Evolutionary conservation across 805 yeast species (phyloP).

Genomic region (Zygoascus bituminiphila): DNA sequence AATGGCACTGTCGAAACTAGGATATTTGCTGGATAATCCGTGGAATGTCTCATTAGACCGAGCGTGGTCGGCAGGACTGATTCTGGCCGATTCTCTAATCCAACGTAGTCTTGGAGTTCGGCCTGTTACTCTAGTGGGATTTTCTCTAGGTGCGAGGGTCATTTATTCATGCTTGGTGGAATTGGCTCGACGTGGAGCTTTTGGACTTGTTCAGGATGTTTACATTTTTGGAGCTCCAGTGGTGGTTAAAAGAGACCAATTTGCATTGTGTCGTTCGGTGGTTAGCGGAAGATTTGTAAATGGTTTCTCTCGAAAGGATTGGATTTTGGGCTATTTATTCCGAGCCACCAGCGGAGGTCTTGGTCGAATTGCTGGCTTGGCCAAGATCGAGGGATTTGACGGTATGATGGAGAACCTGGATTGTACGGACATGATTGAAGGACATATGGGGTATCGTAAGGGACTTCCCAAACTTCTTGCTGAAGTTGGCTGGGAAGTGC

Average conservation of each 20-base stretch:
- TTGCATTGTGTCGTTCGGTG: conserved; percentile 69
- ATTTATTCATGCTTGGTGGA: conserved; percentile 85
- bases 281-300: conserved; percentile 86
- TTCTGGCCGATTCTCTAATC: conserved; percentile 83
- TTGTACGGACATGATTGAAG: conserved; percentile 79
- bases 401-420: conserved; percentile 68
- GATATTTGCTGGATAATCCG: conserved; percentile 88
- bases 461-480: conserved; percentile 79
- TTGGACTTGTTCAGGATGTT: conserved; percentile 84
- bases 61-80: conserved; percentile 93
- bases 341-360: conserved; percentile 95
- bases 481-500: conserved; percentile 65
- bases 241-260: conserved; percentile 68
- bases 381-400: conserved; percentile 50
- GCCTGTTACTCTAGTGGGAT: conserved; percentile 88
- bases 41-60: conserved; percentile 97
- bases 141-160: conserved; percentile 86
- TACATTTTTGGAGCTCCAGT: conserved; percentile 82
- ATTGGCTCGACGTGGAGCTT: conserved; percentile 75
- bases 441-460: conserved; percentile 96
- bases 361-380: conserved; percentile 82
- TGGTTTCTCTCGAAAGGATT: conserved; percentile 86
- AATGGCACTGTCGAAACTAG: conserved; percentile 79
- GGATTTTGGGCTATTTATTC: conserved; percentile 92
- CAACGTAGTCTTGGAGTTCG: conserved; percentile 84